Conservation (phyloP, 768 basidiomycete genomes). For the Lactifluus subvellereus region DNA sequence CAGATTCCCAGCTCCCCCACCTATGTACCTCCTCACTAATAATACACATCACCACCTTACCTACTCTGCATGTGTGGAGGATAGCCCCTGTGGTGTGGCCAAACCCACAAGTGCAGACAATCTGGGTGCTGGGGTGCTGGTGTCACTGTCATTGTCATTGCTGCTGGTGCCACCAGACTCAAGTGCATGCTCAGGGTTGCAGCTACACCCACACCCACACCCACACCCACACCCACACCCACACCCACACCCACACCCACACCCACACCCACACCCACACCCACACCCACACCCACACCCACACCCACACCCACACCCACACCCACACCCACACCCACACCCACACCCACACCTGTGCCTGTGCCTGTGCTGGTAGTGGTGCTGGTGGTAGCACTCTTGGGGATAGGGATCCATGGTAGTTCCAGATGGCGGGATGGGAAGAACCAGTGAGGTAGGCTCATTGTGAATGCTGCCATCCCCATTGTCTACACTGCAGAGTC, state of each 20-base stretch:
- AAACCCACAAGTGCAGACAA: neutral
- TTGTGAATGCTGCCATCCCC: neutral
- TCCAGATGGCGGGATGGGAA: constrained; percentile 20
- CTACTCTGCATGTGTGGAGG: neutral
- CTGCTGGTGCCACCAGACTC: constrained; percentile 4
- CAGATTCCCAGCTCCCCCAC: no score
- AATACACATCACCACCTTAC: neutral
- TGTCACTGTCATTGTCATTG: neutral
- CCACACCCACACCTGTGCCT: no score
- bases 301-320: no score
- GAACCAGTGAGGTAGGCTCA: constrained; percentile 14
- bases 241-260: no score
- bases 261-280: no score
- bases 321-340: no score
- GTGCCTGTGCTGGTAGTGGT: no score
- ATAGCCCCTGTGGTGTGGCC: neutral
- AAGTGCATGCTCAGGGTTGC: neutral
- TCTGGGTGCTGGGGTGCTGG: neutral
- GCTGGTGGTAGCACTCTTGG: neutral
- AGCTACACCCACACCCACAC: no score
- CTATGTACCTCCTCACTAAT: neutral
- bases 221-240: no score
- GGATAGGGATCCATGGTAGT: no score
- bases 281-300: no score
- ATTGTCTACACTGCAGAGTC: constrained; percentile 5